phyloP scores from a whole-genome alignment of 345 rosid species.

The Brassica cretica region DNA sequence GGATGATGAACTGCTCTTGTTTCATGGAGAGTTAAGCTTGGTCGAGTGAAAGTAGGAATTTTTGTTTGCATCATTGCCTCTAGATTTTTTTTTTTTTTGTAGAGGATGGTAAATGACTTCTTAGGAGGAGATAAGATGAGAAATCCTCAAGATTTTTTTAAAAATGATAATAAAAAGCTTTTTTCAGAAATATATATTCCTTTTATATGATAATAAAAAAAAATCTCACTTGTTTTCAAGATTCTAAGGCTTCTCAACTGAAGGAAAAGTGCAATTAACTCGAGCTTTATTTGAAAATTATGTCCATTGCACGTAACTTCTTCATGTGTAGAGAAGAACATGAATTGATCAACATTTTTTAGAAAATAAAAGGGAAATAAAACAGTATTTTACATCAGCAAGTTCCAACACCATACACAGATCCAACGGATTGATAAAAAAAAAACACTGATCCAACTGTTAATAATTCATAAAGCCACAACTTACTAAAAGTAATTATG shows the following conservation, averaged over 20 bases:
- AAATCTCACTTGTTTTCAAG: neutral
- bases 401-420: neutral
- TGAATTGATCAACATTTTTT: neutral
- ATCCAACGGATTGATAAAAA: neutral
- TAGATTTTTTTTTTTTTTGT: constrained; percentile 39
- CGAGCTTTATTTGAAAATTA: neutral
- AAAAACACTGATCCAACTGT: neutral
- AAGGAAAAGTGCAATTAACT: neutral
- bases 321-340: neutral
- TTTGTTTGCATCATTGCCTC: constrained; percentile 55
- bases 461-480: constrained; percentile 9
- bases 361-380: too few species aligned
- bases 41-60: constrained; percentile 32
- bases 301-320: neutral
- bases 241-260: neutral
- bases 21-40: constrained; percentile 34
- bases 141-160: too few species aligned
- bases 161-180: too few species aligned
- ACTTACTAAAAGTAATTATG: constrained; percentile 12
- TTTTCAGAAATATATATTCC: too few species aligned
- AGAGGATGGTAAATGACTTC: neutral
- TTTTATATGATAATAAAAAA: neutral
- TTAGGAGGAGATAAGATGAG: too few species aligned
- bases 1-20: constrained; percentile 24
- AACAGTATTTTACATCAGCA: constrained; percentile 3